Percentiles rank a stretch among this genome's conserved stretches.
Evolutionary conservation across 2,329 filamentous ascomycete species (phyloP).

Genomic region (Penicillium glabrum): DNA sequence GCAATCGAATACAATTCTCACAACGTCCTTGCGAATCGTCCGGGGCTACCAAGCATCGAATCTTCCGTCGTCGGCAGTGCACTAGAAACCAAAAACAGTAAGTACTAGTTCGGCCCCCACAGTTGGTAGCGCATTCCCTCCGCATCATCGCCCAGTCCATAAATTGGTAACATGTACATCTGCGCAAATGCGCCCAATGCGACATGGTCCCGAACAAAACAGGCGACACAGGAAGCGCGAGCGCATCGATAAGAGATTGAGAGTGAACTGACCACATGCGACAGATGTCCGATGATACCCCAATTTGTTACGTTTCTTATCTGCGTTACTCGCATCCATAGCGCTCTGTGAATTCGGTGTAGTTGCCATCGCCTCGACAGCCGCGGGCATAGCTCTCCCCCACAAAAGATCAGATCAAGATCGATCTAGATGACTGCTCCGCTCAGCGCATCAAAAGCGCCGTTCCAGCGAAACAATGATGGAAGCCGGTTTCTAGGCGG

Average conservation of each 20-base stretch:
- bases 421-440: slow-evolving; percentile 12
- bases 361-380: slow-evolving; percentile 34
- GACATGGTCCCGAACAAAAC: neutral
- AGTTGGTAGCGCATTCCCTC: neutral
- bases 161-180: neutral
- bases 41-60: slow-evolving; percentile 77
- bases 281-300: slow-evolving; percentile 95
- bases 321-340: slow-evolving; percentile 46
- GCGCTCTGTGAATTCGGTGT: slow-evolving; percentile 33
- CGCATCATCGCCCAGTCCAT: neutral
- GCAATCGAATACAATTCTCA: slow-evolving; percentile 87
- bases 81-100: slow-evolving; percentile 52
- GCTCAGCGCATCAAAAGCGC: slow-evolving; percentile 29
- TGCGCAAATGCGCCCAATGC: neutral
- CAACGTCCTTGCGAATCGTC: slow-evolving; percentile 75
- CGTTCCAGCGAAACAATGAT: neutral
- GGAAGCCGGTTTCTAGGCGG: neutral
- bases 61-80: slow-evolving; percentile 90
- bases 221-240: neutral
- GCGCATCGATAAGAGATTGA: neutral
- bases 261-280: slow-evolving; percentile 76
- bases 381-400: slow-evolving; percentile 41
- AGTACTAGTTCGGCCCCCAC: slow-evolving; percentile 17
- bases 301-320: slow-evolving; percentile 83
- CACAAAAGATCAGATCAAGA: slow-evolving; percentile 6